A percentile compares a stretch with the other conserved stretches of the same genome.
Conservation (phyloP, 371 early-diverging fungal species). For the Apophysomyces trapeziformis region DNA sequence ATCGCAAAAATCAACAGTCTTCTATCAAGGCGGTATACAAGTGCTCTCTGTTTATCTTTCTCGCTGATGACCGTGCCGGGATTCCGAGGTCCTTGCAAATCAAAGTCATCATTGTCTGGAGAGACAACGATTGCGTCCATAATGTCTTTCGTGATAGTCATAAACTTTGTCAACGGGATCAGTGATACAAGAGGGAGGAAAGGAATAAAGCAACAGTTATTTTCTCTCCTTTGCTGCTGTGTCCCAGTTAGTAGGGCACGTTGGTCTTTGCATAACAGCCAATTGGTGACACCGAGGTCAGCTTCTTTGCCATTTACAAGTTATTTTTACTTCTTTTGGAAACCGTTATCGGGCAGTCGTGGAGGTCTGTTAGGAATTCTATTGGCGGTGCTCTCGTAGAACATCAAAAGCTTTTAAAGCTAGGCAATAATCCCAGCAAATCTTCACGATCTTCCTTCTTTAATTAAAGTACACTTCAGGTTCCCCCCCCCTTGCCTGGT, state of each 20-base stretch:
- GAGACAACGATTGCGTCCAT: background rate
- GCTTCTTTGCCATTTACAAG: background rate
- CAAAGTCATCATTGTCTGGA: background rate
- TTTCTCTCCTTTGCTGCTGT: background rate
- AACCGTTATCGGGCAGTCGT: background rate
- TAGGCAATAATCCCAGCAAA: no score
- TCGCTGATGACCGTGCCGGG: background rate
- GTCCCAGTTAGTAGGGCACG: background rate
- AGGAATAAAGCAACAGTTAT: background rate
- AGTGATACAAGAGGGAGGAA: background rate
- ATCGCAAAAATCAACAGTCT: constrained; percentile 46
- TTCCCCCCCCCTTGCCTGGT: no score
- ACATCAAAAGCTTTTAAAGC: background rate
- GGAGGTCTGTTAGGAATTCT: background rate
- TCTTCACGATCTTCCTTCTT: no score
- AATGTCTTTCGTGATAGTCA: background rate
- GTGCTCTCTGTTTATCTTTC: constrained; percentile 29
- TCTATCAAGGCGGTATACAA: constrained; percentile 40
- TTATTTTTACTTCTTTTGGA: constrained; percentile 1
- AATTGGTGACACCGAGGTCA: constrained; percentile 3
- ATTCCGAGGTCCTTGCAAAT: background rate
- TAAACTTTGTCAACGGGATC: background rate
- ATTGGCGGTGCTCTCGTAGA: background rate
- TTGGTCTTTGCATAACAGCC: constrained; percentile 5
- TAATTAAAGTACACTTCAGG: no score